phyloP scores from a whole-genome alignment of 2,329 filamentous ascomycete genomes.

The Fusarium cicatricum region DNA sequence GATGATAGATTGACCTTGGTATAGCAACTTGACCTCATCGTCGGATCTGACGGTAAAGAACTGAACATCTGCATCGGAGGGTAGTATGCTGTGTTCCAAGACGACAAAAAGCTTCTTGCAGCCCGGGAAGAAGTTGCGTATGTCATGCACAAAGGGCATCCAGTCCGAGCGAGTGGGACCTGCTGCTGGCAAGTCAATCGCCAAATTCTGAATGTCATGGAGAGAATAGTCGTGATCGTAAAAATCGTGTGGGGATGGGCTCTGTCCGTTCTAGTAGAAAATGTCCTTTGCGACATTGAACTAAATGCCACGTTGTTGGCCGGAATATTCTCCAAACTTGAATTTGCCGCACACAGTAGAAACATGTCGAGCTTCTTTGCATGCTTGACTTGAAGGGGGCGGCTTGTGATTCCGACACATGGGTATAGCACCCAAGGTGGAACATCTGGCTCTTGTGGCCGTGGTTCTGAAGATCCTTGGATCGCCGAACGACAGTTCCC shows the following conservation, averaged over 20 bases:
- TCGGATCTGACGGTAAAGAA: too few species aligned
- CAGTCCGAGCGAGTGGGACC: too few species aligned
- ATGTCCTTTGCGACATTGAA: constrained; percentile 2
- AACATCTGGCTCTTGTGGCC: background rate
- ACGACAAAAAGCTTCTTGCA: background rate
- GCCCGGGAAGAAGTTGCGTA: background rate
- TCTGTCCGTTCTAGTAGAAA: constrained; percentile 10
- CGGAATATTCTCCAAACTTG: background rate
- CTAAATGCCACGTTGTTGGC: constrained; percentile 5
- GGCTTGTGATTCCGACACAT: constrained; percentile 12
- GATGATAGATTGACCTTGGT: too few species aligned
- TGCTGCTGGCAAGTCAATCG: background rate
- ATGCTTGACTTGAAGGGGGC: constrained; percentile 4
- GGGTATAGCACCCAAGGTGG: background rate
- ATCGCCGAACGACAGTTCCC: constrained; percentile 2
- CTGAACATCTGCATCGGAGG: too few species aligned
- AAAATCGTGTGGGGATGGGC: too few species aligned
- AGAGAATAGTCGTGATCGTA: too few species aligned
- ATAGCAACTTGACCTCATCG: too few species aligned
- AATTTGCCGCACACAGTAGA: background rate
- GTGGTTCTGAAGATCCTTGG: constrained; percentile 4
- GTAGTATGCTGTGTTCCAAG: too few species aligned
- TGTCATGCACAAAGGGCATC: background rate
- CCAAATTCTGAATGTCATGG: background rate
- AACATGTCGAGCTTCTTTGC: constrained; percentile 1